These are phyloP conservation scores for Calonectria leucothoes DNA, from an alignment of 2,329 filamentous ascomycete genomes.

Conservation along the genomic window DNA sequence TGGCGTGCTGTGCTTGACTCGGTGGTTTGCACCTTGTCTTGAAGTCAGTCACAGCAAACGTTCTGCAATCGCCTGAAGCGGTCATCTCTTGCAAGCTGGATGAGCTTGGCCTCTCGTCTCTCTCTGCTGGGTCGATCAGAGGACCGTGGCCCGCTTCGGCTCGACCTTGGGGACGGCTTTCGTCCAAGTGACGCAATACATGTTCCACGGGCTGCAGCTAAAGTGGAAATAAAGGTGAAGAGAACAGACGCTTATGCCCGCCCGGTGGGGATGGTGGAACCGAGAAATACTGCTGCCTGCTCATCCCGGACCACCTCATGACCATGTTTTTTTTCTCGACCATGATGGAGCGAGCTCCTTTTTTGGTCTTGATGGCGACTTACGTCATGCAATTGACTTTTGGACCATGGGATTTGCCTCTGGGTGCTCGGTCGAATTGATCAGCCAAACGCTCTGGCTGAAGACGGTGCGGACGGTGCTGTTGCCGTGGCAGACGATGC, in stretches of 20 bases:
- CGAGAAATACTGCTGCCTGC: slow-evolving; percentile 26
- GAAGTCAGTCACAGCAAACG: neutral
- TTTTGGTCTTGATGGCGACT: neutral
- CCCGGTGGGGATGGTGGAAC: slow-evolving; percentile 19
- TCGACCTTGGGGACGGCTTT: neutral
- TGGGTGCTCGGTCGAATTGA: neutral
- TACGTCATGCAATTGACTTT: slow-evolving; percentile 9
- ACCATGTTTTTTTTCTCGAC: neutral
- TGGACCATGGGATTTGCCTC: neutral
- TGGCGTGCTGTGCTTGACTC: neutral
- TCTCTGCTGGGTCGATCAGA: neutral
- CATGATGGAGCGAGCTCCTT: neutral
- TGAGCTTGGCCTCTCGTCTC: neutral
- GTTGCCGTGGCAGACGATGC: neutral
- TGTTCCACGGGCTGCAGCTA: neutral
- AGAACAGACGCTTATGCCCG: slow-evolving; percentile 17
- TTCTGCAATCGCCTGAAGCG: neutral
- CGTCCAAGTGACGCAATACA: slow-evolving; percentile 9
- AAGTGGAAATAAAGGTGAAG: slow-evolving; percentile 22
- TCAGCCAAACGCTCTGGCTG: neutral
- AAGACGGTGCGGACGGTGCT: neutral
- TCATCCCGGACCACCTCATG: slow-evolving; percentile 4
- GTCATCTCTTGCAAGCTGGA: neutral
- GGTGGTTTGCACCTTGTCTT: neutral
- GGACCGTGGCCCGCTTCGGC: neutral